Evolutionary conservation across 805 yeast species (phyloP), one percentile per base, ranked within the genome.

Genomic region (Saturnispora silvae): DNA sequence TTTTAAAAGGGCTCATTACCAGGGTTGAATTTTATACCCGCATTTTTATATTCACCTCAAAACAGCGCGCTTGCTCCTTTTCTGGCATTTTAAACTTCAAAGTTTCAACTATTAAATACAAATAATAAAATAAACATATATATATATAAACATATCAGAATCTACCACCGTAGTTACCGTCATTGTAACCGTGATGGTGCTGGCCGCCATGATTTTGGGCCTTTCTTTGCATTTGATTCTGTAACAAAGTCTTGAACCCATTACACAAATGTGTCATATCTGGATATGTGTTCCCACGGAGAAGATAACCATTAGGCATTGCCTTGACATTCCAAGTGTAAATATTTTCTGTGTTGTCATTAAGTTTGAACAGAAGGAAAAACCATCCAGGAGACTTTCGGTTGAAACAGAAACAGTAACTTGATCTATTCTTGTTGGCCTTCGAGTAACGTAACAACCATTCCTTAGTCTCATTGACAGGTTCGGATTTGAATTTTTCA

Each of bases 321-420:
- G 84, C 84, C 58, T 77, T 81, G 28, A 92, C 95, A 52, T 84
- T 83, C 95, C 96, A 84, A 3, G 84, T 76, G 50, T 76, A 74
- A 26, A 86, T 68, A 34, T 74, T 74, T 10, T 83, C 74, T 40
- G 65, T 67, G 14, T 74, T 76, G 25, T 56, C 60, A 51, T 71
- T 82, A 28, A 86, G 77, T 61, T 89, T 89, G 68, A 89, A 89
- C 59, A 87, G 71, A 41, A 92, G 64, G 50, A 75, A 67, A 57
- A 92, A 86, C 76, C 89, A 84, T n/a, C 98, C 97, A 2, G 99
- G 96, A 29, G 79, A 75, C 50, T 77, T 81, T 57, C 82, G 83
- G 59, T 94, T 94, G 57, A 75, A 78, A 54, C 95, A 82, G 64
- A 87, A 92, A 29, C 85, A 84, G 54, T 92, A 92, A 13, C 84